Evolutionary conservation across 1,284 basidiomycete species (phyloP).

Genomic region (Coniophora puteana): DNA sequence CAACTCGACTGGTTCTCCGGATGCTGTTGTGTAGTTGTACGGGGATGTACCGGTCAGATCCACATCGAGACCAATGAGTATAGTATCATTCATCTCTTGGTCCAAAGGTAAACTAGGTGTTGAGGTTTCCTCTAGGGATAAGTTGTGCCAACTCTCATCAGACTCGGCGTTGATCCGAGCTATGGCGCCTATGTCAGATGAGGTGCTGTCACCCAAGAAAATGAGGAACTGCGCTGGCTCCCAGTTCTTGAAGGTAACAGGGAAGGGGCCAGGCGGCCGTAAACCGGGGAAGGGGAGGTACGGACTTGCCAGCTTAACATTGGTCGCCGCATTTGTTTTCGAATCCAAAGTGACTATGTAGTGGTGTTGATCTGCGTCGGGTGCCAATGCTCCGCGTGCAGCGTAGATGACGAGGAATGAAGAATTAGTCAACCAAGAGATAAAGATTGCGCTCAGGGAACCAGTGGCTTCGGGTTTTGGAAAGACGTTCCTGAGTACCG

Average conservation of each 20-base stretch:
- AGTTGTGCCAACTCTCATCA: conserved; percentile 59
- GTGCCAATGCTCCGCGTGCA: conserved; percentile 33
- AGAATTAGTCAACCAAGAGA: conserved; percentile 72
- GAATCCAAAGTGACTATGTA: conserved; percentile 59
- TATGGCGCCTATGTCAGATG: conserved; percentile 74
- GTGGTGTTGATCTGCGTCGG: conserved; percentile 53
- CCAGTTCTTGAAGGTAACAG: conserved; percentile 61
- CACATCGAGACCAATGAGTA: conserved; percentile 63
- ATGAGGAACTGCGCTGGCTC: conserved; percentile 57
- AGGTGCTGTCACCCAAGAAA: conserved; percentile 69
- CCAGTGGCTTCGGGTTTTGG: conserved; percentile 48
- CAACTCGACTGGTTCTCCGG: conserved; percentile 43
- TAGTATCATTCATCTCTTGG: conserved; percentile 67
- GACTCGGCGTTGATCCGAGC: conserved; percentile 42
- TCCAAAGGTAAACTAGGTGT: conserved; percentile 68
- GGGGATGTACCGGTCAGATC: conserved; percentile 60
- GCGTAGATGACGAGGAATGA: conserved; percentile 70
- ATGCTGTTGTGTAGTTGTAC: conserved; percentile 35
- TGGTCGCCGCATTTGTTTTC: conserved; percentile 47
- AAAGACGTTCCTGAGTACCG: conserved; percentile 54
- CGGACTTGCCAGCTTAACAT: conserved; percentile 48
- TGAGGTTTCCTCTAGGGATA: conserved; percentile 74
- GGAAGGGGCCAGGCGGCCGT: conserved; percentile 52
- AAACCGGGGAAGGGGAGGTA: conserved; percentile 52
- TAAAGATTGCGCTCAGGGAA: conserved; percentile 48